Evolutionary conservation across 148 eudicot genomes (phyloP).

Genomic region (Diospyros lotus): DNA sequence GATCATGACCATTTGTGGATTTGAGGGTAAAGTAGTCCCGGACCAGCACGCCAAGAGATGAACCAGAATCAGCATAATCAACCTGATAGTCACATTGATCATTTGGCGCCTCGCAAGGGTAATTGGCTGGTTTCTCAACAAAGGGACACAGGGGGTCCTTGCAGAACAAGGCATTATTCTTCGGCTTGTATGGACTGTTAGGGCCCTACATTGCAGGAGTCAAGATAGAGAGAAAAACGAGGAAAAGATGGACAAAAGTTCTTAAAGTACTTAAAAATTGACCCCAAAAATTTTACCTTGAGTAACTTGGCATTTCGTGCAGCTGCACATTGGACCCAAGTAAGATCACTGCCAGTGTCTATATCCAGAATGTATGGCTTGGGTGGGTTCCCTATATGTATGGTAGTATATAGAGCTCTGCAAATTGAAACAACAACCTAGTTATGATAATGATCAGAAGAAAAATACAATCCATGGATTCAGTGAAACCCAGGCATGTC

Average conservation of each 20-base stretch:
- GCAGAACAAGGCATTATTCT: constrained; percentile 17
- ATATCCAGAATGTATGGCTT: constrained; percentile 16
- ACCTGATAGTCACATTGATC: constrained; percentile 27
- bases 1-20: constrained; percentile 9
- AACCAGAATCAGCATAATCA: constrained; percentile 22
- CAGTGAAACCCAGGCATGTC: too few species aligned
- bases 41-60: constrained; percentile 25
- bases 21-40: constrained; percentile 16
- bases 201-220: constrained; percentile 14
- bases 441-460: not conserved
- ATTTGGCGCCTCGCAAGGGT: constrained; percentile 12
- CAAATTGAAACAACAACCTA: not conserved
- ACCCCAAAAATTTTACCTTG: not conserved
- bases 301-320: constrained; percentile 10
- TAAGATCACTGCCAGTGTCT: constrained; percentile 17
- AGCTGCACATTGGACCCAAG: constrained; percentile 26
- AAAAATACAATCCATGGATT: not conserved
- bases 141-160: constrained; percentile 20
- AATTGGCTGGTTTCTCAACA: constrained; percentile 9
- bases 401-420: constrained; percentile 13
- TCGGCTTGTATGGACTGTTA: constrained; percentile 16
- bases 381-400: constrained; percentile 19
- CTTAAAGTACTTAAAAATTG: not conserved
- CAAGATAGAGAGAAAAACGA: not conserved
- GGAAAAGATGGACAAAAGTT: constrained; percentile 4